Evolutionary conservation across 306 rosid genomes (phyloP), one percentile per base, ranked within the genome.

Genomic region (Casuarina glauca): DNA sequence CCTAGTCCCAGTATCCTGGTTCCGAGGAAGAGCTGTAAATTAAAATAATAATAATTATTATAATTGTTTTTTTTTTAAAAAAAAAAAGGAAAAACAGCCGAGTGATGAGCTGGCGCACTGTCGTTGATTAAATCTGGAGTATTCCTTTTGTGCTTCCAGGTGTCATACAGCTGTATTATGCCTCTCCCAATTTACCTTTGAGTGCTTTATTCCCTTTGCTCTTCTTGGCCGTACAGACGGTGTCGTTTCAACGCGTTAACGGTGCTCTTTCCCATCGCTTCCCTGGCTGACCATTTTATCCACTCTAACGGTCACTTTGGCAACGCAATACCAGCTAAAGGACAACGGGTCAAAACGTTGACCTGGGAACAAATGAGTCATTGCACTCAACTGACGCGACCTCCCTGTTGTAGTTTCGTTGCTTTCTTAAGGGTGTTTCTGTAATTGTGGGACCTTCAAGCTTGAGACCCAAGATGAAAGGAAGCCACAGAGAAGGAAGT

Each of bases 81-180:
- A 0, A 46, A 7, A 4, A 51, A 52, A 4, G 7, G 39, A 58
- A 19, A 5, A 57, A 26, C 73, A 26, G 38, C 79, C n/a, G 61
- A 32, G 70, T 78, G 79, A 74, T 84, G 88, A 83, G 93, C 91
- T 90, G 92, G 85, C 86, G 41, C 61, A 42, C 51, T 42, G 63
- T 75, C 70, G 81, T 63, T 62, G 43, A 71, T 44, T 50, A 74
- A 57, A 72, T 76, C 77, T 60, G 77, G 63, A 72, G 75, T 46
- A 76, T 51, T 64, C 77, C 45, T 62, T 64, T 78, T 76, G 81
- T 51, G 82, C 72, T 16, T 87, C 91, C 97, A 92, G 93, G 82
- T 89, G 92, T 81, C 89, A 17, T 35, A 90, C 90, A 90, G 97
- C 97, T 93, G 93, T 85, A 81, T 55, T 62, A 80, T 75, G 74